Evolutionary conservation across 768 basidiomycete species (phyloP).

Genomic region (Plicaturopsis crispa): DNA sequence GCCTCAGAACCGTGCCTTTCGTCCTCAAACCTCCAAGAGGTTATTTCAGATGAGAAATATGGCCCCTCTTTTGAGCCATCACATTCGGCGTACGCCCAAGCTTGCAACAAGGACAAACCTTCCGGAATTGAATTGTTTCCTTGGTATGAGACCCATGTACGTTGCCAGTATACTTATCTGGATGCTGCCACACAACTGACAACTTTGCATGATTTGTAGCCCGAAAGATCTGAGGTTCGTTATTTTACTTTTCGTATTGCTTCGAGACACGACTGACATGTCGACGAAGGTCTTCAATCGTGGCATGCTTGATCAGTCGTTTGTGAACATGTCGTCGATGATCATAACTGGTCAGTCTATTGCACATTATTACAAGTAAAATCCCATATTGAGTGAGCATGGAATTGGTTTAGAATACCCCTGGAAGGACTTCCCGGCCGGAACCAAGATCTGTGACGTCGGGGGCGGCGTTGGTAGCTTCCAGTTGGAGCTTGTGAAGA

Average conservation of each 20-base stretch:
- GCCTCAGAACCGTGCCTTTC: background rate
- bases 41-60: background rate
- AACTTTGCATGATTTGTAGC: too few species aligned
- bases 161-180: too few species aligned
- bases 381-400: background rate
- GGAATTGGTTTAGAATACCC: constrained; percentile 24
- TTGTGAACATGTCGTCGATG: background rate
- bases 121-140: background rate
- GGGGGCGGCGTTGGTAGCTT: constrained; percentile 32
- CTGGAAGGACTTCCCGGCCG: constrained; percentile 22
- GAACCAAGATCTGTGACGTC: constrained; percentile 29
- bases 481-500: constrained; percentile 24
- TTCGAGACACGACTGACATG: background rate
- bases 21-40: background rate
- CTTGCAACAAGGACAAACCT: background rate
- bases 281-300: background rate
- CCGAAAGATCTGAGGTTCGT: too few species aligned
- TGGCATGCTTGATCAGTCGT: constrained; percentile 6
- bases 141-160: too few species aligned
- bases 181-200: too few species aligned
- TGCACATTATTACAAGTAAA: background rate
- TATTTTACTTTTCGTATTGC: background rate
- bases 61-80: background rate
- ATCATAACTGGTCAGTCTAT: background rate
- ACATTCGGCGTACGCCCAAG: too few species aligned